A percentile compares a stretch with the other conserved stretches of the same genome.
These are phyloP conservation scores for Tetrahymena borealis DNA, from an alignment of 73 alveolate species.

Conservation along the genomic window DNA sequence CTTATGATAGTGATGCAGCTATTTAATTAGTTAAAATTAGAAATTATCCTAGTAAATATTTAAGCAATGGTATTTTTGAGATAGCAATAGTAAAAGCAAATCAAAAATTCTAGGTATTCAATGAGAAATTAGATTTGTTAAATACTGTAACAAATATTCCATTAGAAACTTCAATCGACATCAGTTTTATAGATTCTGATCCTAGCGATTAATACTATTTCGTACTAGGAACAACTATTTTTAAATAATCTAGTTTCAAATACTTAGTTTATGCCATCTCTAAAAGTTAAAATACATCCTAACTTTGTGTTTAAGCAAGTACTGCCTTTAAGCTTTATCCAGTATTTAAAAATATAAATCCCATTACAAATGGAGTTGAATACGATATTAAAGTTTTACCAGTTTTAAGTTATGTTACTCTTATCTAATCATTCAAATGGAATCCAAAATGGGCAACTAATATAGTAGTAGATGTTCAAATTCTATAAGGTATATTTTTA, in stretches of 20 bases:
- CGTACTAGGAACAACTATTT: neutral
- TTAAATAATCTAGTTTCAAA: neutral
- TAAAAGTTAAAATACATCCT: neutral
- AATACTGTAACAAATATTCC: neutral
- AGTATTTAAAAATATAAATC: neutral
- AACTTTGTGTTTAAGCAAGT: neutral
- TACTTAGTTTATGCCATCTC: neutral
- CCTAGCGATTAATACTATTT: neutral
- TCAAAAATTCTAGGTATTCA: neutral
- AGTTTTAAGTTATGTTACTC: neutral
- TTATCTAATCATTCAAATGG: neutral
- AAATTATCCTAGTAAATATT: neutral
- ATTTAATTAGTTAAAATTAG: neutral
- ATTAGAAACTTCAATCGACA: neutral
- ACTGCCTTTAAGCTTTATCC: neutral
- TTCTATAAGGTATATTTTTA: neutral
- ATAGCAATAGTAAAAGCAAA: neutral
- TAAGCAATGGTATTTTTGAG: neutral
- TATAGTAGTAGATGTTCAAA: neutral
- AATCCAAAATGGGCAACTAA: neutral
- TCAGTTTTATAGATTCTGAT: neutral
- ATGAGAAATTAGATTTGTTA: neutral
- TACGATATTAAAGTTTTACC: neutral
- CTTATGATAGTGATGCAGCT: neutral
- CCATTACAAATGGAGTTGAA: neutral